Base-by-base conservation (phyloP, 2,329 filamentous ascomycete genomes). In the Colletotrichum cordylinicola region DNA sequence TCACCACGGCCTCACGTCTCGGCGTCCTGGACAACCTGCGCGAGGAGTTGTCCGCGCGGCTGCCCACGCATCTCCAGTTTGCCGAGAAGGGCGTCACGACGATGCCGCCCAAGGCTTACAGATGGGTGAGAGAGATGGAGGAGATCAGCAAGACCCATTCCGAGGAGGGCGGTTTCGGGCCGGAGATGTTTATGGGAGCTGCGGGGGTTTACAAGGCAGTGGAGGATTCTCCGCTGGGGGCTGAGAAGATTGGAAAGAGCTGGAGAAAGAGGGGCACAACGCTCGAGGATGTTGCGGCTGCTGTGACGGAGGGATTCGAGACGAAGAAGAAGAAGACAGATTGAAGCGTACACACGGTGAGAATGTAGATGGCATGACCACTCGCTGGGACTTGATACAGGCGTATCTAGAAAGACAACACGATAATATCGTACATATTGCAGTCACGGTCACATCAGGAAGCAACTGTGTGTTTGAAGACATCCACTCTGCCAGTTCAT, bases 111-210 rank as follows among this genome's bases (percentile, higher is more conserved):
- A 96, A 96, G 84, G 94, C 94, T 21, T 95, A 95, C 82, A 87
- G 94, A 13, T 96, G 94, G 94, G 92, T 95, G 0, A 87, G 88
- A 39, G 94, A 96, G 86, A 95, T 96, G 94, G 89, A 92, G 79
- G 92, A 96, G 87, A 95, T 96, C 80, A 91, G 90, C 6, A 85
- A 89, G 73, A 94, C 93, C 5, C 93, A 95, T 82, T 84, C 84
- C 8, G 89, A 90, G 56, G 92, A 93, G 70, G 93, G 92, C 1
- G 93, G 93, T 0, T 94, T 94, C 82, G 83, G 83, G 6, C 83
- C 83, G 13, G 84, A 86, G 29, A 83, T 93, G 31, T 94, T 94
- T 79, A 82, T 85, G 15, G 90, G 90, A 13, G 90, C 92, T 8
- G 93, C 93, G 0, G 88, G 86, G 35, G 88, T 94, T 8, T 95